A percentile compares a stretch with the other conserved stretches of the same genome.
Conservation (phyloP, 768 basidiomycete genomes). For the Lanmaoa pseudosensibilis region DNA sequence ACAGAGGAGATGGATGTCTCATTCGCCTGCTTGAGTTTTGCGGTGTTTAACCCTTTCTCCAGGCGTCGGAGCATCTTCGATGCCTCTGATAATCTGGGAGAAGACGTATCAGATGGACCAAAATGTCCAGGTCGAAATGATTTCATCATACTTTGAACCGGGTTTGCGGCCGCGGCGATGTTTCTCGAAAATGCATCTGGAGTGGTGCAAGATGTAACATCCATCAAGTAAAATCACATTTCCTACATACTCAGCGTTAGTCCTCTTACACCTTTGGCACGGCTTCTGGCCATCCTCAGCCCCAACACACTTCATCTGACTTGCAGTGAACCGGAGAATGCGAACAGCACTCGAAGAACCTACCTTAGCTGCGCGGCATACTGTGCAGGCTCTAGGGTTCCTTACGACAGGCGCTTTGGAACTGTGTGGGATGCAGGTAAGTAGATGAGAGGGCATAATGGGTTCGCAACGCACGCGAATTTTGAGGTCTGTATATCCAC, state of each 20-base stretch:
- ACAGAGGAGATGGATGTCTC: conserved; percentile 35
- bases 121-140: conserved; percentile 3
- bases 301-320: conserved; percentile 88
- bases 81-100: conserved; percentile 73
- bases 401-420: conserved; percentile 46
- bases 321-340: conserved; percentile 17
- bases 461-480: conserved; percentile 21
- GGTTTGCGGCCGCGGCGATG: conserved; percentile 87
- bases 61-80: conserved; percentile 87
- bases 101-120: conserved; percentile 9
- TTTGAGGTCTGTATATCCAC: conserved; percentile 34
- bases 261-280: conserved; percentile 83
- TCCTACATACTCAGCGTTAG: conserved; percentile 65
- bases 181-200: conserved; percentile 83
- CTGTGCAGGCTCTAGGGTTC: conserved; percentile 71
- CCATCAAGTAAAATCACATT: conserved; percentile 3
- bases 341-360: conserved; percentile 13
- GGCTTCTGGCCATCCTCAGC: conserved; percentile 80
- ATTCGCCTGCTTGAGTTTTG: conserved; percentile 66
- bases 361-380: conserved; percentile 84
- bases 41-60: conserved; percentile 78
- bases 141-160: conserved; percentile 71
- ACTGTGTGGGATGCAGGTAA: conserved; percentile 26
- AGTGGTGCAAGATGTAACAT: conserved; percentile 16
- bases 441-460: conserved; percentile 7